Evolutionary conservation across 2,329 filamentous ascomycete genomes (phyloP).

Genomic region (Ascosphaera apis): DNA sequence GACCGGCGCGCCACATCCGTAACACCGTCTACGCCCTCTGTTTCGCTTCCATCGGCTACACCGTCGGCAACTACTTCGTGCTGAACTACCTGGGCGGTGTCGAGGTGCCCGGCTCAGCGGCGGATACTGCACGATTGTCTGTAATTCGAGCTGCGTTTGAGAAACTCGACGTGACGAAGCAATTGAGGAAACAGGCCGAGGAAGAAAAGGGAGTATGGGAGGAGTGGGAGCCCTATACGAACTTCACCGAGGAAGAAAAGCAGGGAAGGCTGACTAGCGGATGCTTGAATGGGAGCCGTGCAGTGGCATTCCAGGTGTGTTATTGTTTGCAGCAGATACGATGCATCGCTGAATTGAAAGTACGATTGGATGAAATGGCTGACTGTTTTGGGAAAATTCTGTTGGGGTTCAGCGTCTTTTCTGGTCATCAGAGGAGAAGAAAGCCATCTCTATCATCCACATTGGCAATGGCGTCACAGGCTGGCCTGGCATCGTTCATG

Average conservation of each 20-base stretch:
- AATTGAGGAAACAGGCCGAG: slow-evolving; percentile 15
- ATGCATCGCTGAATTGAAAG: background rate
- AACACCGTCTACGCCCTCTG: slow-evolving; percentile 12
- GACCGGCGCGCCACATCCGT: slow-evolving; percentile 14
- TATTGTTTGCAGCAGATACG: background rate
- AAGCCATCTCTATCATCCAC: slow-evolving; percentile 40
- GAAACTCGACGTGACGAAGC: slow-evolving; percentile 15
- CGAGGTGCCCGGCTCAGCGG: slow-evolving; percentile 9
- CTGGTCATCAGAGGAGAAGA: slow-evolving; percentile 33
- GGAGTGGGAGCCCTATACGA: slow-evolving; percentile 17
- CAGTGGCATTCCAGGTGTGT: slow-evolving; percentile 19
- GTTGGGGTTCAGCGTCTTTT: slow-evolving; percentile 35
- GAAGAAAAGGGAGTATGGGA: slow-evolving; percentile 12
- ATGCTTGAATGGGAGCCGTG: slow-evolving; percentile 17
- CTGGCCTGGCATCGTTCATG: slow-evolving; percentile 51
- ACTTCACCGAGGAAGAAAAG: slow-evolving; percentile 15
- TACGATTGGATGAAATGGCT: slow-evolving; percentile 2
- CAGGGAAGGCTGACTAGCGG: slow-evolving; percentile 16
- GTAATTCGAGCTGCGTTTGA: slow-evolving; percentile 14
- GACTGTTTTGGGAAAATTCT: slow-evolving; percentile 2
- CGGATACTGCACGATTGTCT: slow-evolving; percentile 12
- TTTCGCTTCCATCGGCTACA: slow-evolving; percentile 14
- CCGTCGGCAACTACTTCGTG: slow-evolving; percentile 6
- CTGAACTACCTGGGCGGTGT: background rate
- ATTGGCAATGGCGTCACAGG: slow-evolving; percentile 42